phyloP scores from a whole-genome alignment of 2,329 filamentous ascomycete species.

The Zymoseptoria crescenta region DNA sequence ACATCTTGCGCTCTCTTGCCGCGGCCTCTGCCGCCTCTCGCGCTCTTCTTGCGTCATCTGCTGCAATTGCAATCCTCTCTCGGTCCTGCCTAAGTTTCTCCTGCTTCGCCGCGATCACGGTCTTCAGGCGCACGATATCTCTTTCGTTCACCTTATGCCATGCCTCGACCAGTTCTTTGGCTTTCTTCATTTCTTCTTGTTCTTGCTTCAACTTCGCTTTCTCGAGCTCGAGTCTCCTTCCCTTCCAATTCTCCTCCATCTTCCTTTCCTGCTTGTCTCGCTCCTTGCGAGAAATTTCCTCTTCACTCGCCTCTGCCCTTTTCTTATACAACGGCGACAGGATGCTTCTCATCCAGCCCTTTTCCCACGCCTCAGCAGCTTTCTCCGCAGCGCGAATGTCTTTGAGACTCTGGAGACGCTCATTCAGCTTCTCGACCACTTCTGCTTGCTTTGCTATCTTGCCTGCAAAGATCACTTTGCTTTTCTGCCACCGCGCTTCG shows the following conservation, averaged over 20 bases:
- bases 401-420: slow-evolving; percentile 24
- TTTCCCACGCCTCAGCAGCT: slow-evolving; percentile 25
- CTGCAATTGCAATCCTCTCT: no score
- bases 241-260: slow-evolving; percentile 30
- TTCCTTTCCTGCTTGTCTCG: slow-evolving; percentile 27
- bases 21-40: background rate
- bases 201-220: slow-evolving; percentile 16
- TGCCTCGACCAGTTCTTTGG: no score
- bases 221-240: slow-evolving; percentile 19
- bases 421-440: slow-evolving; percentile 19
- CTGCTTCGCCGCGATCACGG: no score
- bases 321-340: slow-evolving; percentile 27
- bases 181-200: no score
- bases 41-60: slow-evolving; percentile 5
- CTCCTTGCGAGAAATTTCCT: slow-evolving; percentile 29
- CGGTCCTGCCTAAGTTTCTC: no score
- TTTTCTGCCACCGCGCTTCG: slow-evolving; percentile 21
- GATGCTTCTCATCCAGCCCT: slow-evolving; percentile 28
- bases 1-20: no score
- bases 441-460: slow-evolving; percentile 14
- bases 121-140: no score
- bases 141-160: no score
- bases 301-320: slow-evolving; percentile 22
- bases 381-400: slow-evolving; percentile 24
- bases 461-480: slow-evolving; percentile 18